These are phyloP conservation scores for Thraustotheca clavata DNA, from an alignment of 352 stramenopile genomes.

Conservation along the genomic window DNA sequence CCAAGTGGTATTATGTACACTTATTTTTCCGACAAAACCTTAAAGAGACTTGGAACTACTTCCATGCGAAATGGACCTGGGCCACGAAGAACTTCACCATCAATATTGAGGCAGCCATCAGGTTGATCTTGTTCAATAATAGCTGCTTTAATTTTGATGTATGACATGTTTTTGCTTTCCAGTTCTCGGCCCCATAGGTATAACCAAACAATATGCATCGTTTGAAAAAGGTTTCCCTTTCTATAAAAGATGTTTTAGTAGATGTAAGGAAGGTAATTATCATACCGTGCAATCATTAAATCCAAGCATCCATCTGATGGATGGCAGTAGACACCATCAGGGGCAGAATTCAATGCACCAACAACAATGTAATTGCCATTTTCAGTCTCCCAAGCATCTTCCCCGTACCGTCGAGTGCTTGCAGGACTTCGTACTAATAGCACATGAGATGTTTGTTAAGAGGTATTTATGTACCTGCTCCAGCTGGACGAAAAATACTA, in stretches of 20 bases:
- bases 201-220: constrained; percentile 39
- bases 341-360: constrained; percentile 58
- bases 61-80: constrained; percentile 73
- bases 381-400: constrained; percentile 56
- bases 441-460: neutral
- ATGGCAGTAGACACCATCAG: constrained; percentile 60
- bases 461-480: constrained; percentile 6
- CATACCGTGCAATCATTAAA: constrained; percentile 49
- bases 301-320: constrained; percentile 73
- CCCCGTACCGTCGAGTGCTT: constrained; percentile 49
- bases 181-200: constrained; percentile 73
- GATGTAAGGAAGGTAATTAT: neutral
- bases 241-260: neutral
- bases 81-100: constrained; percentile 57
- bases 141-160: constrained; percentile 72
- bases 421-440: constrained; percentile 41
- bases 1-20: neutral
- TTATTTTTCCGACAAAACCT: constrained; percentile 79
- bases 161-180: constrained; percentile 56
- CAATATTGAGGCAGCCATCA: constrained; percentile 70
- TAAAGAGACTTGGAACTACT: constrained; percentile 79
- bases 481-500: neutral
- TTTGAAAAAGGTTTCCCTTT: constrained; percentile 42
- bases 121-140: constrained; percentile 53
- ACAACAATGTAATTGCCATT: constrained; percentile 55